phyloP scores from a whole-genome alignment of 805 yeast species.

The Candida boidinii region DNA sequence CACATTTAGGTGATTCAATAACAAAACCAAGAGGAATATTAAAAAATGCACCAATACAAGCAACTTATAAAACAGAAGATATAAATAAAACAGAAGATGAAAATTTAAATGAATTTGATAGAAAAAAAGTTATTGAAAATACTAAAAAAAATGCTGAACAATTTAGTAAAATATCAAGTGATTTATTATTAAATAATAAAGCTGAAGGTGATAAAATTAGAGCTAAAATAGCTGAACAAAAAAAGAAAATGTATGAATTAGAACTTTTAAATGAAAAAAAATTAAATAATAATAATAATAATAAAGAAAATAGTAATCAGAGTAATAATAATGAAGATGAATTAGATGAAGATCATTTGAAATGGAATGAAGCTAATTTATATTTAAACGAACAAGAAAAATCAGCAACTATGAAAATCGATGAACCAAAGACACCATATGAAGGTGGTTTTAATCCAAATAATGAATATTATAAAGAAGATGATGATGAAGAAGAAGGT shows the following conservation, averaged over 20 bases:
- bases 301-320: neutral
- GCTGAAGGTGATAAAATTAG: constrained; percentile 38
- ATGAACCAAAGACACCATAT: constrained; percentile 94
- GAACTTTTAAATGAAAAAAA: constrained; percentile 1
- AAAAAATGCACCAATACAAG: constrained; percentile 20
- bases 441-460: constrained; percentile 82
- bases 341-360: constrained; percentile 37
- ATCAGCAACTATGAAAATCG: constrained; percentile 70
- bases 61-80: constrained; percentile 14
- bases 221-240: constrained; percentile 32
- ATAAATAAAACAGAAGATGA: constrained; percentile 9
- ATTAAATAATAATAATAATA: too few relatives aligned
- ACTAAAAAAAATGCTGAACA: constrained; percentile 67
- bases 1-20: constrained; percentile 3
- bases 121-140: constrained; percentile 72
- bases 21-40: constrained; percentile 23
- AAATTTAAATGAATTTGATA: constrained; percentile 18
- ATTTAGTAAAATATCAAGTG: constrained; percentile 7
- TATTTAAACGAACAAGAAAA: constrained; percentile 67
- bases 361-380: constrained; percentile 83
- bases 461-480: constrained; percentile 70
- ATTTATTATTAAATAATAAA: constrained; percentile 16
- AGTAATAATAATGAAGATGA: constrained; percentile 13
- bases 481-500: constrained; percentile 45
- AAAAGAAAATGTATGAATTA: constrained; percentile 14